Percentiles rank a stretch among this genome's conserved stretches.
These are phyloP conservation scores for Quercus alba DNA, from an alignment of 306 rosid genomes.

Conservation along the genomic window DNA sequence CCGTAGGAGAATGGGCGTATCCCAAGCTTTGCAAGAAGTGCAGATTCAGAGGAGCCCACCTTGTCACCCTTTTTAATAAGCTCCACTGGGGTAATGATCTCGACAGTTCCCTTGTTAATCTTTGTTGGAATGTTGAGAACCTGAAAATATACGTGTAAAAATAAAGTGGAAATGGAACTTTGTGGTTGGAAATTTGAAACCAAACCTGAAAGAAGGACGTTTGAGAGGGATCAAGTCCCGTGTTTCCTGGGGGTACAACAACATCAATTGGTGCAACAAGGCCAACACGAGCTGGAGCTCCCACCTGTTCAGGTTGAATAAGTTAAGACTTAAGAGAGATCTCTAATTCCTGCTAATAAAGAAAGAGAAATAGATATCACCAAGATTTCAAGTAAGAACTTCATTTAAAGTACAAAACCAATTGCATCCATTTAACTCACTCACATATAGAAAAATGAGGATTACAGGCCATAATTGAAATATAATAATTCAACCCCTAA, in stretches of 20 bases:
- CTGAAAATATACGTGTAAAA: slow-evolving; percentile 14
- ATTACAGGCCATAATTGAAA: background rate
- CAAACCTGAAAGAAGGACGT: slow-evolving; percentile 48
- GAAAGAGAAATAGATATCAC: background rate
- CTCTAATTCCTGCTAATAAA: background rate
- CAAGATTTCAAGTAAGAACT: background rate
- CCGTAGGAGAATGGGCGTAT: slow-evolving; percentile 62
- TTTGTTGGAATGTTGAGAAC: slow-evolving; percentile 54
- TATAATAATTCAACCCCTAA: background rate
- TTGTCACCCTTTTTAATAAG: slow-evolving; percentile 59
- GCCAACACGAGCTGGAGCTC: slow-evolving; percentile 70
- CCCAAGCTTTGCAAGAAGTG: slow-evolving; percentile 58
- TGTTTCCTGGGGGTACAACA: slow-evolving; percentile 59
- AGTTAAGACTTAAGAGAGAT: background rate
- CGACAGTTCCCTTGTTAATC: slow-evolving; percentile 64
- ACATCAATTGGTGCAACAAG: slow-evolving; percentile 63
- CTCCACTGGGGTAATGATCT: slow-evolving; percentile 62
- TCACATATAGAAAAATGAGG: no score
- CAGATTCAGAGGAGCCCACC: slow-evolving; percentile 61
- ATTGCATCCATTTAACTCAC: background rate
- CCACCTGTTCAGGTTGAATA: slow-evolving; percentile 29
- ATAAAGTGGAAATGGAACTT: background rate
- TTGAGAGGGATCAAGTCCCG: slow-evolving; percentile 12
- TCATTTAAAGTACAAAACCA: background rate
- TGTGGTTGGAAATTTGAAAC: background rate